A percentile compares a stretch with the other conserved stretches of the same genome.
These are phyloP conservation scores for Clonostachys solani DNA, from an alignment of 2,329 filamentous ascomycete genomes.

Conservation along the genomic window DNA sequence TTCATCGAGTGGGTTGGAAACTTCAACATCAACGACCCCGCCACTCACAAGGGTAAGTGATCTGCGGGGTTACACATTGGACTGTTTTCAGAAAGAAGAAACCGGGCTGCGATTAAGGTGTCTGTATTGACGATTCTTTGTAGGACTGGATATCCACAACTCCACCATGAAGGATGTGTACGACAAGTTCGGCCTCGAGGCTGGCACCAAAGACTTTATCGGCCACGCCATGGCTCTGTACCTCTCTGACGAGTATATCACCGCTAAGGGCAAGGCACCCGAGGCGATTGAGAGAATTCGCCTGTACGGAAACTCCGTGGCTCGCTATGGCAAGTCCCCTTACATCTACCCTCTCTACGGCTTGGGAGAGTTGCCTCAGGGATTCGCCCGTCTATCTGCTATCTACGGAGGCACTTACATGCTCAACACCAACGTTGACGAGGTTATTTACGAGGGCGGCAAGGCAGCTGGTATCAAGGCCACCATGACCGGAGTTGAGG, in stretches of 20 bases:
- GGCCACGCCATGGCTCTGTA: slow-evolving; percentile 98
- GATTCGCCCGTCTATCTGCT: slow-evolving; percentile 93
- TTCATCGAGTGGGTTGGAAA: slow-evolving; percentile 94
- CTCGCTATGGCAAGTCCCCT: slow-evolving; percentile 94
- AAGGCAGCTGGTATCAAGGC: slow-evolving; percentile 97
- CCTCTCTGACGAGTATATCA: slow-evolving; percentile 84
- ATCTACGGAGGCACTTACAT: slow-evolving; percentile 99
- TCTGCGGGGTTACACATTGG: neutral
- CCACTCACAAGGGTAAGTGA: slow-evolving; percentile 79
- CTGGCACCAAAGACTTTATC: slow-evolving; percentile 88
- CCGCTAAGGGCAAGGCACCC: slow-evolving; percentile 65
- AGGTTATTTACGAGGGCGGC: slow-evolving; percentile 76
- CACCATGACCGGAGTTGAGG: slow-evolving; percentile 86
- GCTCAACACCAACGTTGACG: slow-evolving; percentile 93
- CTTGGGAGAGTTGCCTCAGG: slow-evolving; percentile 93
- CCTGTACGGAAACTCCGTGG: slow-evolving; percentile 96
- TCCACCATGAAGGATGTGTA: slow-evolving; percentile 98
- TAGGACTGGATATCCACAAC: slow-evolving; percentile 73
- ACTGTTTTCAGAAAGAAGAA: neutral
- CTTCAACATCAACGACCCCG: slow-evolving; percentile 76
- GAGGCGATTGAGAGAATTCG: slow-evolving; percentile 90
- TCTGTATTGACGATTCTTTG: neutral
- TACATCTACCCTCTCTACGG: slow-evolving; percentile 99
- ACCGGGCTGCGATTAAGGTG: neutral
- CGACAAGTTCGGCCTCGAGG: slow-evolving; percentile 93